A percentile compares a stretch with the other conserved stretches of the same genome.
Evolutionary conservation across 192 early-diverging fungal genomes (phyloP).

Genomic region (Coemansia sp.): DNA sequence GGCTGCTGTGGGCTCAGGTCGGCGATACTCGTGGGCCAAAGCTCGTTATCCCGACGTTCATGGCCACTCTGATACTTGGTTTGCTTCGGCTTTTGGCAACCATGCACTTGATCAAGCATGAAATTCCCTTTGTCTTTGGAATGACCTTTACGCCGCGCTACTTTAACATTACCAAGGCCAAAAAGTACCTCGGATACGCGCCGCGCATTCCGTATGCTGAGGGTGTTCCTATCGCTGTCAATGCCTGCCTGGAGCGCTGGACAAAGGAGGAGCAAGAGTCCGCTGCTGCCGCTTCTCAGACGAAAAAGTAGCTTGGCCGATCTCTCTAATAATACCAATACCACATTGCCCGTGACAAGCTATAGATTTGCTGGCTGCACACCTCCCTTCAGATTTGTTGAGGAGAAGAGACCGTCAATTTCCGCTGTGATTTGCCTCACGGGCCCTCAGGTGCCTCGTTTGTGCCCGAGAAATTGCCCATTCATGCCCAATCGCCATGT

Average conservation of each 20-base stretch:
- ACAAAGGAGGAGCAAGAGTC: slow-evolving; percentile 31
- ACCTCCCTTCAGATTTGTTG: neutral
- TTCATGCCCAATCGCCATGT: neutral
- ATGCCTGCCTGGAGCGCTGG: slow-evolving; percentile 52
- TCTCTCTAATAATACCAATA: neutral
- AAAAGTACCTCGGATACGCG: slow-evolving; percentile 65
- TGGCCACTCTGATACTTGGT: slow-evolving; percentile 68
- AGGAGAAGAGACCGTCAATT: neutral
- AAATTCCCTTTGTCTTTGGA: slow-evolving; percentile 79
- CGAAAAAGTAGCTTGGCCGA: neutral
- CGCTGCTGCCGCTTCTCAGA: neutral
- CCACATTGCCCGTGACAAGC: neutral
- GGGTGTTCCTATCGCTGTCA: slow-evolving; percentile 56
- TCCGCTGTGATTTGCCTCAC: slow-evolving; percentile 1
- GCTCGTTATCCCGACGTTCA: slow-evolving; percentile 61
- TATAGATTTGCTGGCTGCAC: neutral
- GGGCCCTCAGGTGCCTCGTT: neutral
- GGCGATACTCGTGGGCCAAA: slow-evolving; percentile 61
- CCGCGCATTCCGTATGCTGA: slow-evolving; percentile 61
- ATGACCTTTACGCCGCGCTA: slow-evolving; percentile 79
- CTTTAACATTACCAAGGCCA: slow-evolving; percentile 88
- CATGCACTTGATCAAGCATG: slow-evolving; percentile 65
- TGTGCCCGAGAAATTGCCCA: neutral
- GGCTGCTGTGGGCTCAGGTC: slow-evolving; percentile 65
- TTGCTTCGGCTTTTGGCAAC: slow-evolving; percentile 65